Evolutionary conservation across 2,329 filamentous ascomycete species (phyloP), one percentile per base, ranked within the genome.

Genomic region (Microsporum canis): DNA sequence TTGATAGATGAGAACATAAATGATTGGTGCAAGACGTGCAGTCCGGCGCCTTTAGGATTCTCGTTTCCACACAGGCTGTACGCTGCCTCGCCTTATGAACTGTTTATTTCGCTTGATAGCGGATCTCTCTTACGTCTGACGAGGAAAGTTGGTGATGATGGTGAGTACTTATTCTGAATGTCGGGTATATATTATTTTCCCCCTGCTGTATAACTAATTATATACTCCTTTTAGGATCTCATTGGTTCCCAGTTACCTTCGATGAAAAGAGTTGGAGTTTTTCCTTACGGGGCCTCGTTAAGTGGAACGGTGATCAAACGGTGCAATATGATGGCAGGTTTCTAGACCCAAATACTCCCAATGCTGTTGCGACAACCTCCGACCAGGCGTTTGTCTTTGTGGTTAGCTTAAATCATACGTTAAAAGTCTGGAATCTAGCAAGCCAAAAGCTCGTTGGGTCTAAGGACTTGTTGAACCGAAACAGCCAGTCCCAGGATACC

Each of bases 361-460:
- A 76, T 65, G 72, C 76, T 34, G 76, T 79, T 65, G 71, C 71
- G 29, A 74, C 74, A 34, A 78, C 76, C 4, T 75, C 76, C 6
- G 76, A 79, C 60, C 74, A 77, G 60, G 75, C 73, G 2, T 76
- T 79, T 60, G 71, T 86, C 7, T 89, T 96, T 68, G 91, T 91
- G 0, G 84, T 96, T 57, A 94, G 88, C 65, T 78, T 99, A 63
- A 91, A 99, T 67, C 91, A 99, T 71, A 87, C 85, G 8, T 77
- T 99, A 70, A 86, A 91, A 68, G 85, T 94, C 43, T 97, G 94
- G 92, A 94, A 95, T 69, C 79, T 92, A 36, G 79, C 83, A n/a
- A 88, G 84, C 43, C 91, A 91, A 55, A 88, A 86, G 70, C 82
- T 95, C 60, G 83, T 89, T 3, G 84, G 85, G 61, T 86, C 87